Evolutionary conservation across 768 basidiomycete genomes (phyloP), one percentile per base, ranked within the genome.

Genomic region (Mycena maculata): DNA sequence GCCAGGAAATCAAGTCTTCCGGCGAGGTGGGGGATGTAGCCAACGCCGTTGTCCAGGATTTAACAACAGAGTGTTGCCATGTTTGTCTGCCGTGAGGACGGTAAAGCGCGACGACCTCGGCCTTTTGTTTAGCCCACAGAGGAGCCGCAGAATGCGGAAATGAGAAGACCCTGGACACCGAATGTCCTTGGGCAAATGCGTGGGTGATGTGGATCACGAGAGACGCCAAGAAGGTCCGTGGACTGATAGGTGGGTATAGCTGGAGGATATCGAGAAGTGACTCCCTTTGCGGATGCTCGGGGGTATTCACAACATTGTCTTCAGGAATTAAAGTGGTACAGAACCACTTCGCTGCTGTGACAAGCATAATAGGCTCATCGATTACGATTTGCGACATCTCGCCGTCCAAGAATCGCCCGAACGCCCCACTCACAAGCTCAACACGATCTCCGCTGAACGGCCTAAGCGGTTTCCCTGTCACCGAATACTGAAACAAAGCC

Each of bases 281-380:
- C 5, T 36, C 53, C 30, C 53, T 11, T 13, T 36, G 33, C n/a
- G 38, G 13, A 36, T 13, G 33, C 33, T 36, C 33, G 13, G 36
- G 12, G 18, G 15, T n/a, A n/a, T n/a, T n/a, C n/a, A n/a, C n/a
- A n/a, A 22, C 7, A 4, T 8, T 25, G 22, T 8, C 12, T 18
- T n/a, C 39, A n/a, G 23, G 9, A 36, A 36, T 13, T 7, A 13
- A 36, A 36, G 6, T 36, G 33, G 16, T 54, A n/a, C 28, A 45
- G 38, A 63, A 55, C 61, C 61, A 63, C 8, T 44, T 23, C 1
- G 61, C 61, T n/a, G 50, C 52, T 10, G 38, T 12, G 15, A 63
- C 28, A 23, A 63, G 61, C 30, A 63, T 38, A 16, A 45, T 18
- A 28, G 61, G 61, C n/a, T 63, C 61, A 25, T 63, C 61, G 36